Base-by-base conservation (phyloP, 164 flowering plant genomes). In the Liquidambar formosana region DNA sequence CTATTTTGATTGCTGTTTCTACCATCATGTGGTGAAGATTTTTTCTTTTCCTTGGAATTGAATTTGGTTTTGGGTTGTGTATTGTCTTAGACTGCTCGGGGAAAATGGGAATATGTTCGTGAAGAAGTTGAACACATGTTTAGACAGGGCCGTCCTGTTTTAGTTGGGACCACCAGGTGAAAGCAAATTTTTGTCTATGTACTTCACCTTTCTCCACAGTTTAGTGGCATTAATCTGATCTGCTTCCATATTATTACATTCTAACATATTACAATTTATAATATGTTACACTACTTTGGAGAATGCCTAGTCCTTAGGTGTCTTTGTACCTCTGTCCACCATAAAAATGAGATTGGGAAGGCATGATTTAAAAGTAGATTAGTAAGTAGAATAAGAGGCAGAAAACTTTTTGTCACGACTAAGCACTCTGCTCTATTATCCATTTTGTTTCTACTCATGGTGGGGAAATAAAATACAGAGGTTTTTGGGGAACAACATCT, bases 151-250 rank as follows among this genome's bases (percentile, higher is more conserved):
- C 93, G 96, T 57, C 99, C 99, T 71, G 96, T 96, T 82, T 79
- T 96, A 69, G 99, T 96, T 74, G 98, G 98, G 54, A 90, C 97
- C 59, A 93, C 99, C 13, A 93, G 99, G 99, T 95, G 80, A 72
- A 26, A 21, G 3, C 16, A 23, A 23, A 43, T 45, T 26, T n/a
- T 67, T 77, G 47, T 57, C 72, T 44, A n/a, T 61, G 33, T 48
- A 33, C 23, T 43, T 21, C 57, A 18, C 33, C 60, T n/a, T n/a
- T 8, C 10, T 8, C 5, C 21, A 61, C 9, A 8, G 1, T 61
- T 25, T 53, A n/a, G 57, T 21, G 57, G 23, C 13, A 53, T 22
- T 53, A 53, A 10, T 53, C 19, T 53, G 25, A 53, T 53, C n/a
- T 53, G 57, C n/a, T 11, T 53, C n/a, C 10, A 15, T 15, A n/a